These are phyloP conservation scores for Prunus mume DNA, from an alignment of 306 rosid genomes.

Conservation along the genomic window DNA sequence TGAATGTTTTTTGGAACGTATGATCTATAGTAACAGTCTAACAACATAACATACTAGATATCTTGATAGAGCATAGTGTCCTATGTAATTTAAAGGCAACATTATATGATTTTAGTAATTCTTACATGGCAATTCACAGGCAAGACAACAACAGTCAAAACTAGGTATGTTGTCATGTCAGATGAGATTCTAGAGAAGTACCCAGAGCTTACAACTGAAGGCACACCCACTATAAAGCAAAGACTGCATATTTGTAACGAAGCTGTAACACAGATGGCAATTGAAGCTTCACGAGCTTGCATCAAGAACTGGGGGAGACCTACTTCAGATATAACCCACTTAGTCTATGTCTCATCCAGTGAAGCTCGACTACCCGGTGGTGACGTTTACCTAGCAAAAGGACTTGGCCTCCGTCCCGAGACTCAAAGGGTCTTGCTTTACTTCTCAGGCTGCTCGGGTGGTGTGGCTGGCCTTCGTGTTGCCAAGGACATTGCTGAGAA, in stretches of 20 bases:
- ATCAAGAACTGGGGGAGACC: conserved; percentile 78
- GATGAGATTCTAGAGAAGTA: conserved; percentile 69
- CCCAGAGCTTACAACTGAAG: conserved; percentile 72
- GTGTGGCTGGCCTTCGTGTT: conserved; percentile 82
- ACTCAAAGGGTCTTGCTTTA: conserved; percentile 66
- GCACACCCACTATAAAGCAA: conserved; percentile 67
- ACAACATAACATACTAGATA: background rate
- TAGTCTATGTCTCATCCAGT: conserved; percentile 88
- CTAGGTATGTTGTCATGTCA: conserved; percentile 92
- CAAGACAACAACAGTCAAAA: conserved; percentile 88
- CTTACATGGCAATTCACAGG: conserved; percentile 43
- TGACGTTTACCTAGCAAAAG: conserved; percentile 70
- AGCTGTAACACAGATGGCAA: conserved; percentile 90
- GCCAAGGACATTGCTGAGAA: conserved; percentile 92
- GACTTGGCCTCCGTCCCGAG: conserved; percentile 65
- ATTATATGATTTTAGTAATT: conserved; percentile 1
- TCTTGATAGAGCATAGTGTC: background rate
- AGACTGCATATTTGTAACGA: conserved; percentile 77
- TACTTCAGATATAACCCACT: conserved; percentile 70
- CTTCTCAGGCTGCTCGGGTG: conserved; percentile 86
- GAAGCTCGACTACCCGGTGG: conserved; percentile 93
- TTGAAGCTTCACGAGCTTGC: conserved; percentile 79
- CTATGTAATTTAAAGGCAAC: background rate
- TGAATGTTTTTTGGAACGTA: no score
- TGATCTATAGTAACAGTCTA: background rate